Evolutionary conservation across 306 rosid species (phyloP).

Genomic region (Pyrus communis): DNA sequence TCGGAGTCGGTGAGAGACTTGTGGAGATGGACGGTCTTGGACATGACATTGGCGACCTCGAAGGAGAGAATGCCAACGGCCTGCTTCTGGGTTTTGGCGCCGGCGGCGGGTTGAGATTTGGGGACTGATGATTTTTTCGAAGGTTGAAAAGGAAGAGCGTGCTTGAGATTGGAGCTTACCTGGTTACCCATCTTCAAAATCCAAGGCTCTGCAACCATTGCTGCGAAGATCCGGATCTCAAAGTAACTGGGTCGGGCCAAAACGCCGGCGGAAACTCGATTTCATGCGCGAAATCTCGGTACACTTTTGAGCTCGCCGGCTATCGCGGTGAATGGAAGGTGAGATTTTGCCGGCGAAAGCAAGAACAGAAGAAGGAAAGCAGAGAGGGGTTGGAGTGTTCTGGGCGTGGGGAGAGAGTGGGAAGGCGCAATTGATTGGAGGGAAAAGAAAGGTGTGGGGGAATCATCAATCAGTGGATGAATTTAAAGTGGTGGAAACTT

Average conservation of each 20-base stretch:
- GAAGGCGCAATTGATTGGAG: slow-evolving; percentile 19
- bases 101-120: slow-evolving; percentile 21
- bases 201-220: slow-evolving; percentile 97
- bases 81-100: slow-evolving; percentile 29
- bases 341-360: background rate
- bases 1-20: slow-evolving; percentile 65
- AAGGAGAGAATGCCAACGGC: slow-evolving; percentile 80
- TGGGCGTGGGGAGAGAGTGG: background rate
- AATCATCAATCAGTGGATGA: slow-evolving; percentile 2
- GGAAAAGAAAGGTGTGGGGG: background rate
- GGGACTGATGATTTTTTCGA: slow-evolving; percentile 42
- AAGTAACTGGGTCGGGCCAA: background rate
- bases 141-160: slow-evolving; percentile 63
- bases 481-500: background rate
- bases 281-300: background rate
- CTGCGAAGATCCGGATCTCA: slow-evolving; percentile 18
- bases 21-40: slow-evolving; percentile 71
- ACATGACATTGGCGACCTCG: slow-evolving; percentile 89
- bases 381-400: background rate
- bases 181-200: slow-evolving; percentile 90
- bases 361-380: background rate
- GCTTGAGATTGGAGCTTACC: slow-evolving; percentile 80
- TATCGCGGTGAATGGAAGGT: background rate
- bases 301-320: background rate
- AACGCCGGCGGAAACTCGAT: background rate